These are phyloP conservation scores for Coffea canephora DNA, from an alignment of 257 asterid genomes.

Conservation along the genomic window DNA sequence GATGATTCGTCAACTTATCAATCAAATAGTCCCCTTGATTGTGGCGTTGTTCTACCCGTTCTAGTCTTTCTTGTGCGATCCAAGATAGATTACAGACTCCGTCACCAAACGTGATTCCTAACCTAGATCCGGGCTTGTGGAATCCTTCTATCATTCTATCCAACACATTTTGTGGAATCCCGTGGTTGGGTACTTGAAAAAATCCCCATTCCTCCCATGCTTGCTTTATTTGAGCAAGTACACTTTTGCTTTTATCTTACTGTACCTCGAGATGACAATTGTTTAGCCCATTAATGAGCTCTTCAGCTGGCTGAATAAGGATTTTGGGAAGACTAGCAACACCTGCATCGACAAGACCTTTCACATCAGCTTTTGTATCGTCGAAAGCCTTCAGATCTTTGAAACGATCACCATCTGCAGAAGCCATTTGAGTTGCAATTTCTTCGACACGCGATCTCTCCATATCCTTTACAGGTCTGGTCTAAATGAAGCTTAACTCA, in stretches of 20 bases:
- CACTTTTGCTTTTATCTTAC: slow-evolving; percentile 17
- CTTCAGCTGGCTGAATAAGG: slow-evolving; percentile 30
- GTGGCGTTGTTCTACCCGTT: too few relatives aligned
- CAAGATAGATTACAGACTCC: too few relatives aligned
- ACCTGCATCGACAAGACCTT: slow-evolving; percentile 37
- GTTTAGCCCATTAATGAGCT: slow-evolving; percentile 24
- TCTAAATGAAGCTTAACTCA: too few relatives aligned
- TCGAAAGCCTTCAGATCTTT: slow-evolving; percentile 28
- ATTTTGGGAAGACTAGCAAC: slow-evolving; percentile 24
- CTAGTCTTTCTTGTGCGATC: too few relatives aligned
- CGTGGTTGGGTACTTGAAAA: slow-evolving; percentile 64
- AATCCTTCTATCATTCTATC: slow-evolving; percentile 61
- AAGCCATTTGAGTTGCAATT: neutral
- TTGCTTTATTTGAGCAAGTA: slow-evolving; percentile 26
- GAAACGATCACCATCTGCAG: slow-evolving; percentile 16
- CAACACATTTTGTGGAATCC: slow-evolving; percentile 38
- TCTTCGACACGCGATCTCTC: neutral
- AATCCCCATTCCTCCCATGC: slow-evolving; percentile 66
- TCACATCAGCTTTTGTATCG: slow-evolving; percentile 27
- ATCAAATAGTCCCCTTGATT: too few relatives aligned
- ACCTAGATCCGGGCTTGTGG: too few relatives aligned
- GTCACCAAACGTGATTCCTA: too few relatives aligned
- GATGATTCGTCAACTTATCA: too few relatives aligned
- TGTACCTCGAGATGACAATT: slow-evolving; percentile 10
- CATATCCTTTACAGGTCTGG: too few relatives aligned